Conservation (phyloP, 2,329 filamentous ascomycete genomes). For the Endothia cerciana region DNA sequence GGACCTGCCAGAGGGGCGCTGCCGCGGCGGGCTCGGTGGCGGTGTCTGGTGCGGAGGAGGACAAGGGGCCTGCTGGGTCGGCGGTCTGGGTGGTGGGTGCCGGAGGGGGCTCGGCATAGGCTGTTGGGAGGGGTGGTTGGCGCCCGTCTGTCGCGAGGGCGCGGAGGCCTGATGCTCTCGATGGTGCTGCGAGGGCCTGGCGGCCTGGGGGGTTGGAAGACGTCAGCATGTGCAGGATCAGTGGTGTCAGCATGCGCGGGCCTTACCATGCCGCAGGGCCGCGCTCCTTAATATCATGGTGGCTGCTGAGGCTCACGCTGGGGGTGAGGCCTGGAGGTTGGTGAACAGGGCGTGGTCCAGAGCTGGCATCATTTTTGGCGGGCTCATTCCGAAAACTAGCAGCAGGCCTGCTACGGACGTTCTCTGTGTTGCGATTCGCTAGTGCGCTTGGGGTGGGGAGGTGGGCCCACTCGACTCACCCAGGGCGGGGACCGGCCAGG, state of each 20-base stretch:
- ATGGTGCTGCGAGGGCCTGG: constrained; percentile 52
- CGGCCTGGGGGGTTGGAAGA: constrained; percentile 49
- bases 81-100: constrained; percentile 23
- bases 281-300: constrained; percentile 61
- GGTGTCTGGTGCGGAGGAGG: background rate
- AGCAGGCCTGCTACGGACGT: background rate
- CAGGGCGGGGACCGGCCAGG: too few relatives aligned
- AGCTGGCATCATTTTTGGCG: constrained; percentile 13
- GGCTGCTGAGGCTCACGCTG: constrained; percentile 35
- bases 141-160: constrained; percentile 42
- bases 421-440: background rate
- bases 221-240: constrained; percentile 30
- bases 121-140: constrained; percentile 34
- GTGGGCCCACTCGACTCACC: background rate
- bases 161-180: constrained; percentile 44
- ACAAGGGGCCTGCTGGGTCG: background rate
- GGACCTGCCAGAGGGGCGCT: constrained; percentile 29
- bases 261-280: constrained; percentile 58
- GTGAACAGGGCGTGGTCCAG: constrained; percentile 12
- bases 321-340: constrained; percentile 14
- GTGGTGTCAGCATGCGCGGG: background rate
- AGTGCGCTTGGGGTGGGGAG: constrained; percentile 2
- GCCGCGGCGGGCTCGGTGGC: constrained; percentile 30
- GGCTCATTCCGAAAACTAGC: constrained; percentile 8
- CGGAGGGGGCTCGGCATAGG: constrained; percentile 32